These are phyloP conservation scores for Trichaptum fuscoviolaceum DNA, from an alignment of 768 basidiomycete species.

Conservation along the genomic window DNA sequence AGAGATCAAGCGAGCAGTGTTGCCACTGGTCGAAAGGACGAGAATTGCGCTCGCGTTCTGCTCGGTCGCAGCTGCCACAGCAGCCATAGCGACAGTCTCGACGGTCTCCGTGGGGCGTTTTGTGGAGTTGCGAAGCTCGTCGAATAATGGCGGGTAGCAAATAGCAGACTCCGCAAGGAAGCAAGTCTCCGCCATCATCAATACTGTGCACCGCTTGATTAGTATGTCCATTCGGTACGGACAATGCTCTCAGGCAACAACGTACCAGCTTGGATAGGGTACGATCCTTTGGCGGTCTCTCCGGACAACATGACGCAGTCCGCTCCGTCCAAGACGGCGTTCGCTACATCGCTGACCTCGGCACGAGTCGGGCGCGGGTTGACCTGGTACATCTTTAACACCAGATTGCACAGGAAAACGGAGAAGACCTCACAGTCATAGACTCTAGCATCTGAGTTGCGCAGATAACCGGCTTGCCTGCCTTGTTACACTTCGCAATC, in stretches of 20 bases:
- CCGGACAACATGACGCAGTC: slow-evolving; percentile 99
- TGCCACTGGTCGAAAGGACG: slow-evolving; percentile 94
- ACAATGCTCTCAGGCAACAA: slow-evolving; percentile 12
- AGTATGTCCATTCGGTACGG: background rate
- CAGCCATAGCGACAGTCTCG: slow-evolving; percentile 95
- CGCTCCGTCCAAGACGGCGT: slow-evolving; percentile 96
- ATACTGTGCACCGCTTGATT: slow-evolving; percentile 42
- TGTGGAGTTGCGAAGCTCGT: slow-evolving; percentile 76
- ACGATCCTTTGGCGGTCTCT: slow-evolving; percentile 96
- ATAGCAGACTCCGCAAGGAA: slow-evolving; percentile 93
- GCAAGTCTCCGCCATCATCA: slow-evolving; percentile 99
- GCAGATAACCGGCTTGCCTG: slow-evolving; percentile 96
- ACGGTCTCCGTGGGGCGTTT: slow-evolving; percentile 87
- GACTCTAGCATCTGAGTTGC: slow-evolving; percentile 99
- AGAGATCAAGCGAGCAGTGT: slow-evolving; percentile 91
- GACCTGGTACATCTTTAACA: slow-evolving; percentile 44
- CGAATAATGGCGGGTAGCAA: slow-evolving; percentile 91
- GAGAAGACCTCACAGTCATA: slow-evolving; percentile 67
- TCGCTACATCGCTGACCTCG: slow-evolving; percentile 98
- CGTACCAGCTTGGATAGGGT: slow-evolving; percentile 91
- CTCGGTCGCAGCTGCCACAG: slow-evolving; percentile 92
- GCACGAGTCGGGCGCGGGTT: slow-evolving; percentile 99
- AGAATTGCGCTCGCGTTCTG: slow-evolving; percentile 93
- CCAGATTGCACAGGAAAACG: background rate
- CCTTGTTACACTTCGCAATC: slow-evolving; percentile 98